Base-by-base conservation (phyloP, 192 early-diverging fungal species). In the Coemansia reversa region DNA sequence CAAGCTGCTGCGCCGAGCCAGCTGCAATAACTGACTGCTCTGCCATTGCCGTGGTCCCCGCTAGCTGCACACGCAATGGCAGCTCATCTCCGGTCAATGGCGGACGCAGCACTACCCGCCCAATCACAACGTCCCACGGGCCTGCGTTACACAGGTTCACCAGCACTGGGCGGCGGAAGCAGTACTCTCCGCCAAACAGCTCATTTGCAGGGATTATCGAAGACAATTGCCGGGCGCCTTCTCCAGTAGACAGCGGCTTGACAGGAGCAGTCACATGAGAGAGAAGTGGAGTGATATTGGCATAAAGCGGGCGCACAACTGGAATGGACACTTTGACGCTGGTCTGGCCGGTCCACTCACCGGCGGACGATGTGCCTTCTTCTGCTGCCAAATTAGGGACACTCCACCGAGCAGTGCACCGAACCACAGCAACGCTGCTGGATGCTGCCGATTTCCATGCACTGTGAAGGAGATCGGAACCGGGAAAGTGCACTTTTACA, bases 141-240 rank as follows among this genome's bases (percentile, higher is more conserved):
- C 72, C 78, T 0, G 49, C 7, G 48, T 81, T 81, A 11, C 27
- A 23, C 50, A 81, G 19, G 18, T 28, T 65, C 16, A 75, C 72
- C 0, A 62, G 60, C 14, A 81, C 25, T 0, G 78, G 67, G 1
- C 78, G 51, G 3, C 69, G 65, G 69, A 81, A 75, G n/a, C 78
- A 65, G 18, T 59, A 57, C 58, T 68, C 72, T 39, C 64, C 49
- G 16, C 53, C 39, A 0, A 28, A 27, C 1, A 71, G 28, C 22
- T 32, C 52, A 7, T 45, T 45, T 6, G 60, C 71, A 6, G 63
- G 52, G 7, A 60, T 14, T 22, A 51, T 53, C 20, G 68, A 7
- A 3, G 19, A 18, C 54, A n/a, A 14, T 51, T 63, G 29, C 6
- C 19, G 5, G 29, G 11, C 16, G 53, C 28, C 22, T 33, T 20